These are phyloP conservation scores for Ophioceras dolichostomum DNA, from an alignment of 2,329 filamentous ascomycete species.

Conservation along the genomic window DNA sequence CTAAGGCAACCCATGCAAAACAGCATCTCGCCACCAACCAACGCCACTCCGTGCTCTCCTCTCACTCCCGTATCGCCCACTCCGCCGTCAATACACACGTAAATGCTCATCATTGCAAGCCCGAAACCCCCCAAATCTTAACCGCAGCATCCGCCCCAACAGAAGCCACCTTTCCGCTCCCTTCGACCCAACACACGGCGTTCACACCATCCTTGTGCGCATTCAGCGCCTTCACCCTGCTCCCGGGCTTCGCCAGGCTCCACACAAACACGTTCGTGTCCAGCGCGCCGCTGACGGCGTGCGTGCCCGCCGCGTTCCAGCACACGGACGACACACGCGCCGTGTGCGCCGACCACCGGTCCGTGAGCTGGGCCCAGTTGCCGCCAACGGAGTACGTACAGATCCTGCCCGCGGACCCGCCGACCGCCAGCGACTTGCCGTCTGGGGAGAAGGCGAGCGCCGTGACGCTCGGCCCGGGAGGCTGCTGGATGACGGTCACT, in stretches of 20 bases:
- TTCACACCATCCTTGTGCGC: conserved; percentile 95
- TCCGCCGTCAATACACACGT: too few relatives aligned
- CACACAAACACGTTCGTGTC: conserved; percentile 92
- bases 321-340: conserved; percentile 45
- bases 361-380: conserved; percentile 59
- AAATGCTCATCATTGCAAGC: conserved; percentile 31
- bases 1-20: too few relatives aligned
- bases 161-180: conserved; percentile 56
- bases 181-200: conserved; percentile 66
- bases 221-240: conserved; percentile 71
- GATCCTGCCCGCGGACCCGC: conserved; percentile 78
- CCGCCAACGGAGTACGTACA: conserved; percentile 56
- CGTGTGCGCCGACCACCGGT: conserved; percentile 54
- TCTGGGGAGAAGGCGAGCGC: conserved; percentile 71
- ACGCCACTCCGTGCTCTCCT: too few relatives aligned
- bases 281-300: conserved; percentile 71
- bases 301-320: conserved; percentile 69
- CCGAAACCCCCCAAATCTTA: conserved; percentile 70
- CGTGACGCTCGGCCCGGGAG: conserved; percentile 56
- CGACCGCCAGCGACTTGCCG: conserved; percentile 68
- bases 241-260: conserved; percentile 74
- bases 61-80: too few relatives aligned
- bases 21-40: too few relatives aligned
- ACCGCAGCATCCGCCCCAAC: conserved; percentile 80
- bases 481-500: conserved; percentile 48